These are phyloP conservation scores for Pelargonium cotyledonis DNA, from an alignment of 441 rosid species.

Conservation along the genomic window DNA sequence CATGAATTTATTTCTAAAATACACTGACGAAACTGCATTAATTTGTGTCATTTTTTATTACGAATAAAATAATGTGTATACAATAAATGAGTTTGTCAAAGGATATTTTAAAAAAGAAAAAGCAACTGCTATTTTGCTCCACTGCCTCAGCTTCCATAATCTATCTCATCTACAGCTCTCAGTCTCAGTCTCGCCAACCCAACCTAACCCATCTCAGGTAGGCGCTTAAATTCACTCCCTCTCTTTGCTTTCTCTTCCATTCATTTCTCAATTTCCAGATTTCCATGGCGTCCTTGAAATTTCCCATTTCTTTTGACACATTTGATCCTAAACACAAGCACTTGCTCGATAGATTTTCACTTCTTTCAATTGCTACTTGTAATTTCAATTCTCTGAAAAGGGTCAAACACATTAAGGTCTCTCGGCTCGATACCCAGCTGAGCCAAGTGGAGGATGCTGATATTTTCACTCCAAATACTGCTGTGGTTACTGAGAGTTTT, in stretches of 20 bases:
- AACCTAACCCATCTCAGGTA: not conserved
- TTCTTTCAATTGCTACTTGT: constrained; percentile 30
- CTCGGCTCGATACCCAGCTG: constrained; percentile 33
- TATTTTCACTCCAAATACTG: constrained; percentile 16
- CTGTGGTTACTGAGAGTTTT: constrained; percentile 10
- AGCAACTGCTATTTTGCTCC: too few species aligned
- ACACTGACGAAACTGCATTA: too few species aligned
- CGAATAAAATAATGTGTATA: too few species aligned
- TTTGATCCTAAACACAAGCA: constrained; percentile 48
- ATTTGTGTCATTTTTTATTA: too few species aligned
- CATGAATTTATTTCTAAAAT: too few species aligned
- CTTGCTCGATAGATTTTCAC: constrained; percentile 32
- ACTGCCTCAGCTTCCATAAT: too few species aligned
- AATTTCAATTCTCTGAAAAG: constrained; percentile 32
- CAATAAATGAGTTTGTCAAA: too few species aligned
- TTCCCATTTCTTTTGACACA: constrained; percentile 38
- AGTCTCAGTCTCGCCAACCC: too few species aligned
- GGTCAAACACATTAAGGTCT: constrained; percentile 30
- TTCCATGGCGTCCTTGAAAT: constrained; percentile 49
- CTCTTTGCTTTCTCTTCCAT: not conserved
- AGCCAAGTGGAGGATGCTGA: constrained; percentile 23
- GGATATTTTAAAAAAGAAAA: too few species aligned
- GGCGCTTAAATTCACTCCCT: not conserved
- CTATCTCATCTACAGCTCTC: too few species aligned
- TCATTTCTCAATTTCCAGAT: not conserved